phyloP scores from a whole-genome alignment of 306 rosid genomes.

The Inga laurina region DNA sequence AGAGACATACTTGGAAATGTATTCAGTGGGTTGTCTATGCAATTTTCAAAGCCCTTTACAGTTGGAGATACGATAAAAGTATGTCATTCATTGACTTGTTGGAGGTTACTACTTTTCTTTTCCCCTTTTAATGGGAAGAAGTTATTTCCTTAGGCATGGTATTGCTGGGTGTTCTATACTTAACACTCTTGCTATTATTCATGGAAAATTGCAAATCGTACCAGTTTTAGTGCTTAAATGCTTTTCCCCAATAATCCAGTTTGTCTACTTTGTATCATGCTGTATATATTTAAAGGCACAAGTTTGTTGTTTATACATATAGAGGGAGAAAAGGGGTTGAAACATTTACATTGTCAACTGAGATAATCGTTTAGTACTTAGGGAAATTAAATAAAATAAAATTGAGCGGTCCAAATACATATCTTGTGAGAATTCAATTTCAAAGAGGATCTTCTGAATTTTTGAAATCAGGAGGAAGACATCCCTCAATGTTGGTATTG shows the following conservation, averaged over 20 bases:
- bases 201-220: background rate
- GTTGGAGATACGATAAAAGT: slow-evolving; percentile 95
- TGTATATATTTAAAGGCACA: background rate
- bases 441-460: background rate
- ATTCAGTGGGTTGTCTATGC: slow-evolving; percentile 84
- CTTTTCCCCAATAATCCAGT: background rate
- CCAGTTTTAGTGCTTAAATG: background rate
- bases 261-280: background rate
- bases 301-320: slow-evolving; percentile 6
- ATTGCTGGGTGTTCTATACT: background rate
- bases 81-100: slow-evolving; percentile 30
- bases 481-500: slow-evolving; percentile 2
- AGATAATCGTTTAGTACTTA: slow-evolving; percentile 4
- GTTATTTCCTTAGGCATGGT: slow-evolving; percentile 13
- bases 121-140: background rate
- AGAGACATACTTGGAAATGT: slow-evolving; percentile 87
- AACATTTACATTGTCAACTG: slow-evolving; percentile 11
- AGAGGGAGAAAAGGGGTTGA: slow-evolving; percentile 9
- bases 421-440: background rate
- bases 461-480: background rate
- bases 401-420: background rate
- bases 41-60: slow-evolving; percentile 88
- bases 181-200: slow-evolving; percentile 5
- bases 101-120: slow-evolving; percentile 17
- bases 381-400: background rate